phyloP scores from a whole-genome alignment of 2,329 filamentous ascomycete species.

The Fusarium poae region DNA sequence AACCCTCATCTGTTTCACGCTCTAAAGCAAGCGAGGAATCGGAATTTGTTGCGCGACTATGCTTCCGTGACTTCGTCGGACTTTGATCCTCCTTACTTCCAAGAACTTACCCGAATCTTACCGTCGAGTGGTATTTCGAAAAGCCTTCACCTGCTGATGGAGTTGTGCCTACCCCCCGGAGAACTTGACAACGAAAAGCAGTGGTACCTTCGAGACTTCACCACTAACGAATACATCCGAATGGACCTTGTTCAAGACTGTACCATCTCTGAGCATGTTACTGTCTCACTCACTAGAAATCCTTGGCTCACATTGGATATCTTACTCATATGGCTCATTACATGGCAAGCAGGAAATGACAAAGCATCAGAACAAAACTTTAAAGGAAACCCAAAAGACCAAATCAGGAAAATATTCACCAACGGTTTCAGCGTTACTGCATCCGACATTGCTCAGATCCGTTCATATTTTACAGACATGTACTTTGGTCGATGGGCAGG shows the following conservation, averaged over 20 bases:
- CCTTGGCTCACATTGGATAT: neutral
- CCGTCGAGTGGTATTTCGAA: neutral
- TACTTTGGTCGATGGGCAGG: neutral
- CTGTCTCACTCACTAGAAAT: neutral
- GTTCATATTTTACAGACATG: neutral
- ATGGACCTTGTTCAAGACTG: neutral
- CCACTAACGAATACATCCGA: neutral
- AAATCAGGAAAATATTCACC: neutral
- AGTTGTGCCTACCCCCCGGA: neutral
- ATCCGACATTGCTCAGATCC: neutral
- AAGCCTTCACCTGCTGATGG: neutral
- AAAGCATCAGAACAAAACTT: too few species aligned
- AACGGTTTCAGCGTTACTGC: neutral
- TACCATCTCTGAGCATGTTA: neutral
- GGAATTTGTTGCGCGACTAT: neutral
- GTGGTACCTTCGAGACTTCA: neutral
- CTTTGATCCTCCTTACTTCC: too few species aligned
- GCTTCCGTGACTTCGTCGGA: neutral
- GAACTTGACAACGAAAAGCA: neutral
- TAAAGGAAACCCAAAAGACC: neutral
- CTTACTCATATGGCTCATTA: neutral
- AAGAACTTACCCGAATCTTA: neutral
- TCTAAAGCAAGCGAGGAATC: neutral
- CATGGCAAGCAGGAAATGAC: neutral
- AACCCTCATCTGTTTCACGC: neutral